These are phyloP conservation scores for Xerocomellus chrysenteron DNA, from an alignment of 768 basidiomycete genomes.

Conservation along the genomic window DNA sequence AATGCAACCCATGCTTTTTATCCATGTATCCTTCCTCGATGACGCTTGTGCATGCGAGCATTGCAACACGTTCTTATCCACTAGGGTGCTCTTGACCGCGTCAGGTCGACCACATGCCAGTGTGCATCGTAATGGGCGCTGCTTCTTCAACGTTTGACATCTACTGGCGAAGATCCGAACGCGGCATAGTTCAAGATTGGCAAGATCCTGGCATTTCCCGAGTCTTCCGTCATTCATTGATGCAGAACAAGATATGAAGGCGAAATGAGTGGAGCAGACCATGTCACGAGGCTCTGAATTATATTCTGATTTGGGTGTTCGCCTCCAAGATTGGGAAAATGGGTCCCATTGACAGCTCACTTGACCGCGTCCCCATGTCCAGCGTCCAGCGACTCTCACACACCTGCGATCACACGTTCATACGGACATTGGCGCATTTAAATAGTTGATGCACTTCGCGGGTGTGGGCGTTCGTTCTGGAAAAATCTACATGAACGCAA, in stretches of 20 bases:
- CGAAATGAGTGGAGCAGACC: neutral
- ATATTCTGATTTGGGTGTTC: too few relatives aligned
- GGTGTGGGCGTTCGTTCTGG: neutral
- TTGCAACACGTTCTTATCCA: conserved; percentile 5
- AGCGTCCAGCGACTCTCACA: neutral
- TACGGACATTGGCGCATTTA: neutral
- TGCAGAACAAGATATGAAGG: neutral
- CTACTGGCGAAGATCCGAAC: neutral
- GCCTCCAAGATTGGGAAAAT: neutral
- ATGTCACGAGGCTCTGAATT: too few relatives aligned
- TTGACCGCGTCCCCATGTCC: too few relatives aligned
- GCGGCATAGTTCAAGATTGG: neutral
- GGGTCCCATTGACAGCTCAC: neutral
- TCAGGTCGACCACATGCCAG: neutral
- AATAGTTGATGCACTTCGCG: neutral
- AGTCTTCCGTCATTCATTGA: conserved; percentile 1
- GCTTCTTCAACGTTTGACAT: neutral
- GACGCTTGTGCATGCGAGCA: conserved; percentile 9
- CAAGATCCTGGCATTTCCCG: conserved; percentile 17
- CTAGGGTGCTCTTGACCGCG: neutral
- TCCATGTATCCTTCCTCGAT: conserved; percentile 17
- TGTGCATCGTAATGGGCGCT: neutral
- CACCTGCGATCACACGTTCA: neutral
- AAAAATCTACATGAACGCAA: neutral
- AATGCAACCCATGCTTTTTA: conserved; percentile 25